Conservation (phyloP, 2,329 filamentous ascomycete species). For the Alternaria ventricosa region DNA sequence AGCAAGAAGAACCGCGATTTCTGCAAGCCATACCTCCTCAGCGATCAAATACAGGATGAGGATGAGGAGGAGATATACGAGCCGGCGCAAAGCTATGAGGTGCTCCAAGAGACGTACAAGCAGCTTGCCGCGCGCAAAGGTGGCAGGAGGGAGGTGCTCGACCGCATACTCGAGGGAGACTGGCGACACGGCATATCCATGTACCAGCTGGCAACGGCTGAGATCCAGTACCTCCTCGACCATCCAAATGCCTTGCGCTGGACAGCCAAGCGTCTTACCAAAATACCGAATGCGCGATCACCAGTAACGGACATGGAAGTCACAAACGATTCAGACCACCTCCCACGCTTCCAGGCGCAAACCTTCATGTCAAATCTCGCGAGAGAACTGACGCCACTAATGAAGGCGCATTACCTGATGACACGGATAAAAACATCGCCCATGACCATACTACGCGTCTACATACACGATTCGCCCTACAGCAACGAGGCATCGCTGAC, state of each 20-base stretch:
- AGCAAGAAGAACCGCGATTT: conserved; percentile 67
- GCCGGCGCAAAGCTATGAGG: conserved; percentile 68
- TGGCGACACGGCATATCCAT: conserved; percentile 63
- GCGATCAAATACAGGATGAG: conserved; percentile 49
- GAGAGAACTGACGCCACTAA: conserved; percentile 73
- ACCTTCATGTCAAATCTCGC: conserved; percentile 81
- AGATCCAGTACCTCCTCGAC: conserved; percentile 61
- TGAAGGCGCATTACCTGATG: conserved; percentile 85
- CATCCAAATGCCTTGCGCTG: conserved; percentile 60
- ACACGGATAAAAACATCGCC: conserved; percentile 73
- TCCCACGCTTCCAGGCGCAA: conserved; percentile 78
- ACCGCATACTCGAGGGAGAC: conserved; percentile 63
- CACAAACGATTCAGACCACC: conserved; percentile 46
- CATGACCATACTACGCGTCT: conserved; percentile 76
- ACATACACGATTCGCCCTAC: conserved; percentile 82
- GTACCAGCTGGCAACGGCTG: conserved; percentile 62
- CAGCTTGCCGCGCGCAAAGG: conserved; percentile 53
- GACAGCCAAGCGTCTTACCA: conserved; percentile 59
- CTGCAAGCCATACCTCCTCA: conserved; percentile 64
- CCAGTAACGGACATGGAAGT: conserved; percentile 45
- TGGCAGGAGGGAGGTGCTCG: conserved; percentile 61
- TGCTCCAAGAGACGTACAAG: conserved; percentile 63
- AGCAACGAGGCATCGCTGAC: conserved; percentile 57
- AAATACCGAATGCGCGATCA: conserved; percentile 37
- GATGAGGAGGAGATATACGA: conserved; percentile 69